Evolutionary conservation across 2,329 filamentous ascomycete species (phyloP).

Genomic region (Ceratocystis cubensis): DNA sequence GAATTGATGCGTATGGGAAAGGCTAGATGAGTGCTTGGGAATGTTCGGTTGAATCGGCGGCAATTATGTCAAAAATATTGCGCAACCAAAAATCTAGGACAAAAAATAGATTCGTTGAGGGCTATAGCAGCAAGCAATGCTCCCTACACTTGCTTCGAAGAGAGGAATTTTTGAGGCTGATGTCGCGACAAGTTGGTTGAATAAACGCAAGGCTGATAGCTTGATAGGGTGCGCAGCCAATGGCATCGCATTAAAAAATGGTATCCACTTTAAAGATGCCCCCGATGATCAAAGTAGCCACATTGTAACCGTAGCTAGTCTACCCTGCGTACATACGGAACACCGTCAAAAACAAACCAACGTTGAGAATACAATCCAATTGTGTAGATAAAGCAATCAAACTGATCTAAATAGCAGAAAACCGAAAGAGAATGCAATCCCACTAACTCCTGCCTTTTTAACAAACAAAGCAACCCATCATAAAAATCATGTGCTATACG

Average conservation of each 20-base stretch:
- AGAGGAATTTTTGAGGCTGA: slow-evolving; percentile 8
- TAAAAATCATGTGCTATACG: slow-evolving; percentile 20
- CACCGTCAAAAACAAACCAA: neutral
- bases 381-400: slow-evolving; percentile 3
- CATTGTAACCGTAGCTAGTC: neutral
- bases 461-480: slow-evolving; percentile 20
- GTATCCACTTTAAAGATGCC: slow-evolving; percentile 16
- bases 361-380: neutral
- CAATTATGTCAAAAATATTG: neutral
- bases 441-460: slow-evolving; percentile 19
- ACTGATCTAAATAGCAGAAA: slow-evolving; percentile 14
- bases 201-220: slow-evolving; percentile 9
- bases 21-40: neutral
- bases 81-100: neutral
- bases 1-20: neutral
- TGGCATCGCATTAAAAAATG: neutral
- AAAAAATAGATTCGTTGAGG: neutral
- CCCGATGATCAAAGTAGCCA: neutral
- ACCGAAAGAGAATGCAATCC: slow-evolving; percentile 13
- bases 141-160: neutral
- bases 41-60: neutral
- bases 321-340: neutral
- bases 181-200: neutral
- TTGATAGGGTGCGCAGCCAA: neutral
- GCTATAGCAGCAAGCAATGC: neutral